These are phyloP conservation scores for Amphichorda felina DNA, from an alignment of 2,329 filamentous ascomycete species.

Conservation along the genomic window DNA sequence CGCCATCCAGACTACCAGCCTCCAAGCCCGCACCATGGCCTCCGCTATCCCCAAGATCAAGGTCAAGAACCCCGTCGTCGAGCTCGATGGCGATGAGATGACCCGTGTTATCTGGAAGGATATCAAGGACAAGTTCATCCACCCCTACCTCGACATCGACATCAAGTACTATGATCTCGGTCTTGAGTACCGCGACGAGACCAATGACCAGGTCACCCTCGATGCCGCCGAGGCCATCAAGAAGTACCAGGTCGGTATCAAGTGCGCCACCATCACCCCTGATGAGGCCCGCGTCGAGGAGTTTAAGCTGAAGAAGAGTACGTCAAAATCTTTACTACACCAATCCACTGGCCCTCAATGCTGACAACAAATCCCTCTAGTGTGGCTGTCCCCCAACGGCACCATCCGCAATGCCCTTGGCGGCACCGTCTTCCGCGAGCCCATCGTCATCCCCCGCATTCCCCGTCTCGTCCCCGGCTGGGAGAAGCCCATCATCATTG, in stretches of 20 bases:
- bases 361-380: slow-evolving; percentile 24
- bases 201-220: slow-evolving; percentile 88
- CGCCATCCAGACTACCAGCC: slow-evolving; percentile 31
- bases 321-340: slow-evolving; percentile 35
- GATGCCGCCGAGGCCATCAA: slow-evolving; percentile 96
- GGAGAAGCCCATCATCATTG: slow-evolving; percentile 99
- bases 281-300: slow-evolving; percentile 95
- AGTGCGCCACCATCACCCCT: slow-evolving; percentile 98
- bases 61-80: slow-evolving; percentile 98
- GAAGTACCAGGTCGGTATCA: slow-evolving; percentile 97
- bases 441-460: slow-evolving; percentile 89
- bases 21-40: slow-evolving; percentile 44
- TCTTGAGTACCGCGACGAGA: slow-evolving; percentile 88
- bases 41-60: slow-evolving; percentile 68
- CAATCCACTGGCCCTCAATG: too few relatives aligned
- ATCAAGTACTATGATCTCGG: slow-evolving; percentile 97
- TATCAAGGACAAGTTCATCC: slow-evolving; percentile 99
- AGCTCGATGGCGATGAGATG: slow-evolving; percentile 94
- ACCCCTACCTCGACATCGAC: slow-evolving; percentile 91
- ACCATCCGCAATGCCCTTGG: slow-evolving; percentile 68
- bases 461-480: slow-evolving; percentile 91
- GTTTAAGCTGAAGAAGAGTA: slow-evolving; percentile 97
- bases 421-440: slow-evolving; percentile 97
- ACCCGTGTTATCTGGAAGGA: slow-evolving; percentile 97
- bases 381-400: slow-evolving; percentile 98